A percentile compares a stretch with the other conserved stretches of the same genome.
Evolutionary conservation across 345 rosid species (phyloP).

Genomic region (Citrus cavaleriei): DNA sequence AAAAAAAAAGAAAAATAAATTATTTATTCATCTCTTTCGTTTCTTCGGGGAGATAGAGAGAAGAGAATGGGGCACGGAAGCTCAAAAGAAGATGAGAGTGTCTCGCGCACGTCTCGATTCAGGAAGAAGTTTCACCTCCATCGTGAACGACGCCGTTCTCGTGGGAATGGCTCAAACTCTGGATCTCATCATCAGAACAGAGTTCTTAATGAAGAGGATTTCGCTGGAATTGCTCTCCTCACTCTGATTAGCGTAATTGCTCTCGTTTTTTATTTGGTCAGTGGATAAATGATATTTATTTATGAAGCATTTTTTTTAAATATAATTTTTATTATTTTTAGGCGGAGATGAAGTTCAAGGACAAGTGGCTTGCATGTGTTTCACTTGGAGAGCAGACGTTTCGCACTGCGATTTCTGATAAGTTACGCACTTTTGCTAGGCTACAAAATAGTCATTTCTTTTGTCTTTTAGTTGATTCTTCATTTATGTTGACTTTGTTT

Average conservation of each 20-base stretch:
- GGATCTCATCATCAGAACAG: slow-evolving; percentile 17
- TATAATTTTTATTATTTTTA: slow-evolving; percentile 3
- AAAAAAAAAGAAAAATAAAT: no score
- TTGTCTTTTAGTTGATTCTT: not conserved
- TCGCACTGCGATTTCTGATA: slow-evolving; percentile 67
- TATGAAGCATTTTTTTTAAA: not conserved
- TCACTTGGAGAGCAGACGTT: slow-evolving; percentile 89
- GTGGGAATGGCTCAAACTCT: slow-evolving; percentile 17
- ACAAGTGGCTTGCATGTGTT: slow-evolving; percentile 87
- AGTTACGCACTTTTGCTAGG: slow-evolving; percentile 33
- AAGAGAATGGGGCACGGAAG: slow-evolving; percentile 28
- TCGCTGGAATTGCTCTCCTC: slow-evolving; percentile 87
- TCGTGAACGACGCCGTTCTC: slow-evolving; percentile 27
- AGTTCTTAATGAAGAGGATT: slow-evolving; percentile 49
- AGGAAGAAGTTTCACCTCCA: slow-evolving; percentile 46
- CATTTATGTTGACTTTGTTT: not conserved
- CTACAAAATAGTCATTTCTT: not conserved
- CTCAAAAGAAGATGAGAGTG: slow-evolving; percentile 17
- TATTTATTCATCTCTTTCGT: not conserved
- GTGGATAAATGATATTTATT: not conserved
- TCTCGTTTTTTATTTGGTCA: not conserved
- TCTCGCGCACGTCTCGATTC: slow-evolving; percentile 35
- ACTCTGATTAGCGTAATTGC: slow-evolving; percentile 49
- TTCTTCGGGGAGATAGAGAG: not conserved
- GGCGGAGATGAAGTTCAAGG: slow-evolving; percentile 85